Evolutionary conservation across 1,139 yeast genomes (phyloP), one percentile per base, ranked within the genome.

Genomic region (Yamadazyma atmosphaerica): DNA sequence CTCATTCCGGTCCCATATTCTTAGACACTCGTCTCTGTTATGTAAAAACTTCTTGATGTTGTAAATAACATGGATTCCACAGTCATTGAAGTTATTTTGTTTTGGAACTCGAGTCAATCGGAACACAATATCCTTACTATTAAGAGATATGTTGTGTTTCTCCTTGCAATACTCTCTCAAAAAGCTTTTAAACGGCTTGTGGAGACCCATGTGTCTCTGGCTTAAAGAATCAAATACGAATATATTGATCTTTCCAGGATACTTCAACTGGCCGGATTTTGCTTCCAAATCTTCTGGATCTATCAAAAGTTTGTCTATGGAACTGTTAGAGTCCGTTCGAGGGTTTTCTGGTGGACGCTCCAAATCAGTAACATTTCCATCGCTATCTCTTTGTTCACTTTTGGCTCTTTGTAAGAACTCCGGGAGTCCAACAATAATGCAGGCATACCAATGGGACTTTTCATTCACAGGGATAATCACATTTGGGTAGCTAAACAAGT

Each of bases 61-160:
- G 52, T 84, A 84, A 18, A 94, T 83, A 4, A 92, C 86, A 63
- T 87, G 97, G 16, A 94, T 80, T 1, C 99, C 99, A 64, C 99
- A 94, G 58, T 94, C 98, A 54, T 90, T 87, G 61, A 83, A 82
- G 56, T 94, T 94, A 35, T 81, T 81, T 55, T 94, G 99, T 44
- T 76, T 81, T 0, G 97, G 96, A 0, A 89, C 95, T 21, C 65
- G 56, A 4, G 86, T 84, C 3, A 70, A 65, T 38, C 69, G 61
- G 23, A 72, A 61, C 18, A 61, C 51, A 13, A 79, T 65, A 34
- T 69, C 72, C 4, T 63, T 60, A n/a, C 68, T 68, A 12, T 65
- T 62, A 6, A 87, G 53, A 0, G 64, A 69, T 2, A 84, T 49
- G 0, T 63, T 63, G 46, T 79, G 74, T 50, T 78, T 81, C 31